phyloP scores from a whole-genome alignment of 805 yeast species.

The Lachancea kluyveri region DNA sequence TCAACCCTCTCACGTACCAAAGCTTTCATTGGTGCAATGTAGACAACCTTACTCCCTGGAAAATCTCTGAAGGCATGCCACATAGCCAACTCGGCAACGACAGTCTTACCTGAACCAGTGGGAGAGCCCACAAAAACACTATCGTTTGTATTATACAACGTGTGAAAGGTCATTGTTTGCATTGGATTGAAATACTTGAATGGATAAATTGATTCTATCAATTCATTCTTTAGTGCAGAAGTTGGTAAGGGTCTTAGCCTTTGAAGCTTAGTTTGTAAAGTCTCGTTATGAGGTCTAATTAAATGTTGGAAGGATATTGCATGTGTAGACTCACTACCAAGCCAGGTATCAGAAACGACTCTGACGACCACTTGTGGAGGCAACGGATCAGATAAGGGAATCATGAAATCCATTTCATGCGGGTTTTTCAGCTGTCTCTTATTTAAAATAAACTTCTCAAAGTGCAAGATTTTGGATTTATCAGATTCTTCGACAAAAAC shows the following conservation, averaged over 20 bases:
- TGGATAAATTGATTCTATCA: slow-evolving; percentile 63
- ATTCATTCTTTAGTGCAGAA: slow-evolving; percentile 64
- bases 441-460: slow-evolving; percentile 70
- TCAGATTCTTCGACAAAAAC: slow-evolving; percentile 84
- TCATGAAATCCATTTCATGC: slow-evolving; percentile 85
- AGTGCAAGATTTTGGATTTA: slow-evolving; percentile 65
- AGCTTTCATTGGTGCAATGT: slow-evolving; percentile 91
- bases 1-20: slow-evolving; percentile 95
- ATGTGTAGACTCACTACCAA: slow-evolving; percentile 72
- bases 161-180: slow-evolving; percentile 96
- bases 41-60: slow-evolving; percentile 81
- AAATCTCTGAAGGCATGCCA: slow-evolving; percentile 90
- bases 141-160: slow-evolving; percentile 70
- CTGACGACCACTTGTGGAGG: slow-evolving; percentile 84
- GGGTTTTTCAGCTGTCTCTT: slow-evolving; percentile 45
- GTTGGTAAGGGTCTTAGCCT: slow-evolving; percentile 82
- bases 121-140: slow-evolving; percentile 95
- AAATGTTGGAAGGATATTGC: slow-evolving; percentile 85
- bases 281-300: slow-evolving; percentile 82
- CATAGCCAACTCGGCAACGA: slow-evolving; percentile 93
- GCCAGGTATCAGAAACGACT: slow-evolving; percentile 80
- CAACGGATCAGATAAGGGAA: slow-evolving; percentile 82
- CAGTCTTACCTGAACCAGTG: slow-evolving; percentile 97
- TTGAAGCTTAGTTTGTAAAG: slow-evolving; percentile 74
- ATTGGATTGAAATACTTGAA: slow-evolving; percentile 93